These are phyloP conservation scores for Mollisiaceae sp. DNA, from an alignment of 2,329 filamentous ascomycete genomes.

Conservation along the genomic window DNA sequence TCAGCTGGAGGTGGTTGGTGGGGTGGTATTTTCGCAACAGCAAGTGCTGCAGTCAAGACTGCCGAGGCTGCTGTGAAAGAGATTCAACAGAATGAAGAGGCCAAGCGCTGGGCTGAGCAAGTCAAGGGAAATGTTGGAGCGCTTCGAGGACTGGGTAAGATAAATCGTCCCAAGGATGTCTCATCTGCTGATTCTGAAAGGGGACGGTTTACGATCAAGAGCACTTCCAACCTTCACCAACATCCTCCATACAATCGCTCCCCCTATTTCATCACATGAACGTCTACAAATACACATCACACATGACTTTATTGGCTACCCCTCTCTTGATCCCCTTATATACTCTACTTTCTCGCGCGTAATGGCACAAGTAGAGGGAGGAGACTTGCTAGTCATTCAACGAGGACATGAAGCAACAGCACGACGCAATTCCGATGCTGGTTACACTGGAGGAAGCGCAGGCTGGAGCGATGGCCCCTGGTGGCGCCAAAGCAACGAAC, in stretches of 20 bases:
- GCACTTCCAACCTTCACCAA: constrained; percentile 94
- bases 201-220: constrained; percentile 83
- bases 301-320: constrained; percentile 93
- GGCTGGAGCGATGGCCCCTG: constrained; percentile 95
- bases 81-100: constrained; percentile 95
- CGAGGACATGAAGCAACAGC: constrained; percentile 84
- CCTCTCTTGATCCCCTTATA: constrained; percentile 89
- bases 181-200: constrained; percentile 52
- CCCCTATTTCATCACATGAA: constrained; percentile 95
- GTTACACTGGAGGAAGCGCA: constrained; percentile 59
- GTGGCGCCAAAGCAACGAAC: constrained; percentile 78
- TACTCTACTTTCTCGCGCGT: constrained; percentile 91
- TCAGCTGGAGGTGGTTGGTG: constrained; percentile 77
- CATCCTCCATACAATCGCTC: constrained; percentile 92
- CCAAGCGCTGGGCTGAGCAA: constrained; percentile 94
- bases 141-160: constrained; percentile 74
- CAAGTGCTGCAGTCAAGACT: constrained; percentile 80
- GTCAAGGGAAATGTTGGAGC: constrained; percentile 86
- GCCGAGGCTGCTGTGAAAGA: constrained; percentile 93
- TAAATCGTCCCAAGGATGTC: background rate
- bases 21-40: constrained; percentile 82
- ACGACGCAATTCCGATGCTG: constrained; percentile 66
- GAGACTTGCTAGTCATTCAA: constrained; percentile 92
- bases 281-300: constrained; percentile 96
- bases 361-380: constrained; percentile 99